phyloP scores from a whole-genome alignment of 2,329 filamentous ascomycete species.

The Alternaria metachromatica region DNA sequence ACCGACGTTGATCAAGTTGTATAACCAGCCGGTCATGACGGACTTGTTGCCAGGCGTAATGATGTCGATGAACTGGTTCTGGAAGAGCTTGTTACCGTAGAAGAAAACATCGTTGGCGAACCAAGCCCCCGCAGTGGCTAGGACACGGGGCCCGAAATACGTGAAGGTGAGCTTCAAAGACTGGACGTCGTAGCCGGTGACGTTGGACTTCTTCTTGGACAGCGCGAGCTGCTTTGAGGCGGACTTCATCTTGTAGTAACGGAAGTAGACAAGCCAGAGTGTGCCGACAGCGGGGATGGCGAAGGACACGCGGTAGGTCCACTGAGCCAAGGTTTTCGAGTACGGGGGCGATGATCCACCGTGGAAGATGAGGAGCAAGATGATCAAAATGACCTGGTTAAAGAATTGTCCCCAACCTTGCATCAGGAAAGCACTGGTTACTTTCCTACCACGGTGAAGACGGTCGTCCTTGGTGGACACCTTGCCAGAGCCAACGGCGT shows the following conservation, averaged over 20 bases:
- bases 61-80: slow-evolving; percentile 85
- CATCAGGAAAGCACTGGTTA: slow-evolving; percentile 96
- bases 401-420: slow-evolving; percentile 97
- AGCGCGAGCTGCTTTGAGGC: slow-evolving; percentile 81
- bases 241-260: slow-evolving; percentile 91
- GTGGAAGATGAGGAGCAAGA: slow-evolving; percentile 88
- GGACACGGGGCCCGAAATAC: slow-evolving; percentile 83
- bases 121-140: slow-evolving; percentile 89
- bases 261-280: slow-evolving; percentile 94
- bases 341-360: slow-evolving; percentile 78
- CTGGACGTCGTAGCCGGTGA: slow-evolving; percentile 90
- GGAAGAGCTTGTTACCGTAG: slow-evolving; percentile 99
- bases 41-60: slow-evolving; percentile 73
- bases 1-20: slow-evolving; percentile 89
- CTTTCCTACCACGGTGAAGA: slow-evolving; percentile 92
- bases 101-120: slow-evolving; percentile 99
- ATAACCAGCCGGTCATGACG: slow-evolving; percentile 87
- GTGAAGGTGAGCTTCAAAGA: slow-evolving; percentile 79
- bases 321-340: slow-evolving; percentile 77
- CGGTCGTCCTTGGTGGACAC: slow-evolving; percentile 91
- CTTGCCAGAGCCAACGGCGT: slow-evolving; percentile 82
- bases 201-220: slow-evolving; percentile 83
- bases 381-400: slow-evolving; percentile 89
- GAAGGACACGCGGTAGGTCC: slow-evolving; percentile 91
- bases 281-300: slow-evolving; percentile 90